These are phyloP conservation scores for Acanthamoeba rhysodes DNA, from an alignment of 208 protist genomes.

Conservation along the genomic window DNA sequence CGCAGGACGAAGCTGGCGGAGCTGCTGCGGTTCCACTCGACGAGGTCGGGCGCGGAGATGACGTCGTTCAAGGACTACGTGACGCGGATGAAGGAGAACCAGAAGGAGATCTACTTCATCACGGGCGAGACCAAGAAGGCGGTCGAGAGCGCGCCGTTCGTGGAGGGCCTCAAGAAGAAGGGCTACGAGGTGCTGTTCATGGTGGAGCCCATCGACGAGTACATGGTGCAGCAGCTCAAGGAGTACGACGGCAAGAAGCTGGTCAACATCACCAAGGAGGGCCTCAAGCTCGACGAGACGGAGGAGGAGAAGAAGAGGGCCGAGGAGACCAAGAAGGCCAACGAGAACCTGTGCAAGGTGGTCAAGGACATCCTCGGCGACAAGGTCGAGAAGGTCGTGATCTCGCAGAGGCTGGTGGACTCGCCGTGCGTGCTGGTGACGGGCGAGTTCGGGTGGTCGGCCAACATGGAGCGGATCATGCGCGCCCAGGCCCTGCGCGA, in stretches of 20 bases:
- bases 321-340: conserved; percentile 96
- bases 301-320: conserved; percentile 97
- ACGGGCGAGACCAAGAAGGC: conserved; percentile 96
- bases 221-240: conserved; percentile 98
- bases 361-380: conserved; percentile 99
- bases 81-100: conserved; percentile 96
- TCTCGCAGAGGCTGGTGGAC: conserved; percentile 96
- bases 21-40: conserved; percentile 96
- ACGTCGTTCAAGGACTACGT: conserved; percentile 98
- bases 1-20: conserved; percentile 93
- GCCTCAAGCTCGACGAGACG: conserved; percentile 95
- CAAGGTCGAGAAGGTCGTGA: conserved; percentile 98
- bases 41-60: conserved; percentile 94
- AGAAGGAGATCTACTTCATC: conserved; percentile 99
- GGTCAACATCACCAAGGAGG: conserved; percentile 99
- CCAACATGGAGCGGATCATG: conserved; percentile 99
- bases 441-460: conserved; percentile 98
- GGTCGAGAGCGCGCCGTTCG: conserved; percentile 96
- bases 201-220: conserved; percentile 98
- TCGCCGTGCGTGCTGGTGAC: conserved; percentile 99
- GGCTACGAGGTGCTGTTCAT: conserved; percentile 98
- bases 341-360: conserved; percentile 96
- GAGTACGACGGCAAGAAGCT: conserved; percentile 99
- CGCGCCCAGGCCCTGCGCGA: conserved; percentile 99
- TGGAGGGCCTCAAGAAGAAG: conserved; percentile 96